Percentiles rank a stretch among this genome's conserved stretches.
Evolutionary conservation across 2,329 filamentous ascomycete genomes (phyloP).

Genomic region (Chaetomium sp.): DNA sequence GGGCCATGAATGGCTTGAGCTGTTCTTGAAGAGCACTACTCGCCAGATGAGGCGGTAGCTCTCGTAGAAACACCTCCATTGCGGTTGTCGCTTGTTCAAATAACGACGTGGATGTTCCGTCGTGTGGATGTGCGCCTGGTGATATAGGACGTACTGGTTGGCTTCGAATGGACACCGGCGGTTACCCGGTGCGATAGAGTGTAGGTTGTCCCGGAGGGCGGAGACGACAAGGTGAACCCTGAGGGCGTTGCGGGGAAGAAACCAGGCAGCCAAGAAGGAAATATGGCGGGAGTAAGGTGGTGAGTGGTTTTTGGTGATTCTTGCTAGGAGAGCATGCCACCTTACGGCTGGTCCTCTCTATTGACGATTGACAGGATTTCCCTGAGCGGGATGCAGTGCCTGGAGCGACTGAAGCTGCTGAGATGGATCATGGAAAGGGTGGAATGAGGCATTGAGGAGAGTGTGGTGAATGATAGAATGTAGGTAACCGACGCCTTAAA

Average conservation of each 20-base stretch:
- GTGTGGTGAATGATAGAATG: neutral
- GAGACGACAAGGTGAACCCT: no score
- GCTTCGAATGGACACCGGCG: neutral
- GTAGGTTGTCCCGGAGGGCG: neutral
- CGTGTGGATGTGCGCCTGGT: neutral
- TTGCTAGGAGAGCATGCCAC: no score
- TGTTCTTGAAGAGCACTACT: constrained; percentile 44
- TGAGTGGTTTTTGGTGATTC: no score
- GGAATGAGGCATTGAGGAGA: neutral
- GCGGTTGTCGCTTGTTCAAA: neutral
- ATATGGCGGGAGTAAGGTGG: no score
- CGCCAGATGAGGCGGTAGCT: constrained; percentile 47
- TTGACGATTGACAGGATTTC: no score
- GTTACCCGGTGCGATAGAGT: neutral
- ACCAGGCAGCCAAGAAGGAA: no score
- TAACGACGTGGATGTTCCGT: neutral
- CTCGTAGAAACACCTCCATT: constrained; percentile 52
- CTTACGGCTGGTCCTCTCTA: no score
- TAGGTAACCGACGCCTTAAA: neutral
- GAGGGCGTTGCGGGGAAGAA: neutral
- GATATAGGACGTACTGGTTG: neutral
- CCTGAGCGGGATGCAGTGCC: no score
- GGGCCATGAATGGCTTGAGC: constrained; percentile 45
- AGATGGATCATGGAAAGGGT: no score
- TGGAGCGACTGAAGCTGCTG: no score